These are phyloP conservation scores for Candida schatavii DNA, from an alignment of 805 yeast genomes.

Conservation along the genomic window DNA sequence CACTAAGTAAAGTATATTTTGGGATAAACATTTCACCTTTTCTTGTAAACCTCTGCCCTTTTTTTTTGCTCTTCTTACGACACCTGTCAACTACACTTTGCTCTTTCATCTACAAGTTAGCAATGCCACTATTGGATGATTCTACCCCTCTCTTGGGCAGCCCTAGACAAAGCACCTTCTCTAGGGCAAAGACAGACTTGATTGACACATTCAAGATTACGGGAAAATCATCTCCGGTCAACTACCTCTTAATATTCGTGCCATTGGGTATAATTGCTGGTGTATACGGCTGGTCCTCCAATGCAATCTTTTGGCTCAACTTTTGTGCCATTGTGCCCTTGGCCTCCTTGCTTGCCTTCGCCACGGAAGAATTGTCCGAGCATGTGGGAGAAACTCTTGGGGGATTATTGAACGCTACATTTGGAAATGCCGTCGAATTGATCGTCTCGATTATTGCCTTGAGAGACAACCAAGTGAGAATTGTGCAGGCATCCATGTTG, in stretches of 20 bases:
- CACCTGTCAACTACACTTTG: too few relatives aligned
- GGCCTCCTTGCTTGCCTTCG: slow-evolving; percentile 85
- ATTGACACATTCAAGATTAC: slow-evolving; percentile 19
- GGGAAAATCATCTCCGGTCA: slow-evolving; percentile 65
- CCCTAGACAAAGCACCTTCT: slow-evolving; percentile 1
- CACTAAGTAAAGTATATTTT: too few relatives aligned
- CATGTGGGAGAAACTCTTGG: slow-evolving; percentile 91
- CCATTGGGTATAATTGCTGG: slow-evolving; percentile 87
- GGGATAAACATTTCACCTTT: too few relatives aligned
- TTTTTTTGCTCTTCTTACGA: too few relatives aligned
- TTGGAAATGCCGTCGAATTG: slow-evolving; percentile 96
- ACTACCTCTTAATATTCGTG: slow-evolving; percentile 75
- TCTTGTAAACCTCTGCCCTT: too few relatives aligned
- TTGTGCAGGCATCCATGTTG: slow-evolving; percentile 96
- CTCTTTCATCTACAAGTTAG: too few relatives aligned
- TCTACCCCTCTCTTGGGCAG: slow-evolving; percentile 10
- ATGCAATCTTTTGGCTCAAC: slow-evolving; percentile 64
- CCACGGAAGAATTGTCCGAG: slow-evolving; percentile 88
- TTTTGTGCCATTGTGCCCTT: slow-evolving; percentile 89
- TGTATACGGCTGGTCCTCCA: slow-evolving; percentile 49
- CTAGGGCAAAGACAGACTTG: neutral
- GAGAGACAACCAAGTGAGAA: slow-evolving; percentile 78
- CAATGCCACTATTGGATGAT: slow-evolving; percentile 12
- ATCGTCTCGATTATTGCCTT: slow-evolving; percentile 92
- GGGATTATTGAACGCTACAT: slow-evolving; percentile 92